Evolutionary conservation across 2,329 filamentous ascomycete species (phyloP).

Genomic region (Phialocephala subalpina): DNA sequence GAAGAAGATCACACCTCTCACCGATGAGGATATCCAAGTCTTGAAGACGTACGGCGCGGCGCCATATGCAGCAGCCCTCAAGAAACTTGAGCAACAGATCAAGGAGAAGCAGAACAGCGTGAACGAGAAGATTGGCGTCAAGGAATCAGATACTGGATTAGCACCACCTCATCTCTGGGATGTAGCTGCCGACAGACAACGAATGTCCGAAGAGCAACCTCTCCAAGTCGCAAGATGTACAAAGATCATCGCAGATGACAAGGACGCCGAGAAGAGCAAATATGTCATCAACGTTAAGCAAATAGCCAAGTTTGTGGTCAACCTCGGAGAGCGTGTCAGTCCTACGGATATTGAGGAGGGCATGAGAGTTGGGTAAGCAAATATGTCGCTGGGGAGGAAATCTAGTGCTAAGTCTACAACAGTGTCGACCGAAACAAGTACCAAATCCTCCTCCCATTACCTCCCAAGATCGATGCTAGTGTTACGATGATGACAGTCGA

Average conservation of each 20-base stretch:
- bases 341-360: constrained; percentile 99
- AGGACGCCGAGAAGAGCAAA: constrained; percentile 97
- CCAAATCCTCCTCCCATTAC: constrained; percentile 94
- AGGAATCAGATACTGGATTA: constrained; percentile 98
- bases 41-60: constrained; percentile 98
- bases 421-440: constrained; percentile 98
- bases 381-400: constrained; percentile 22
- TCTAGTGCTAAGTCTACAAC: constrained; percentile 31
- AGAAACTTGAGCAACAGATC: constrained; percentile 99
- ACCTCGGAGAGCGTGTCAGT: constrained; percentile 94
- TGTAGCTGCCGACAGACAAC: constrained; percentile 95
- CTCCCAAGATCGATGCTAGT: constrained; percentile 97
- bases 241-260: constrained; percentile 98
- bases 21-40: constrained; percentile 99
- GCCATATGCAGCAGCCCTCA: constrained; percentile 90
- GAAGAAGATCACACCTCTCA: constrained; percentile 98
- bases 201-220: constrained; percentile 98
- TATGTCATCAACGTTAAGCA: constrained; percentile 99
- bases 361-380: constrained; percentile 85
- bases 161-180: constrained; percentile 99
- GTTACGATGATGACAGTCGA: constrained; percentile 99
- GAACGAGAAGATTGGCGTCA: constrained; percentile 96
- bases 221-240: constrained; percentile 97
- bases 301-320: constrained; percentile 99
- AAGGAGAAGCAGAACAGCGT: constrained; percentile 98